Base-by-base conservation (phyloP, 2,329 filamentous ascomycete species). In the Penicillium fuscoglaucum region DNA sequence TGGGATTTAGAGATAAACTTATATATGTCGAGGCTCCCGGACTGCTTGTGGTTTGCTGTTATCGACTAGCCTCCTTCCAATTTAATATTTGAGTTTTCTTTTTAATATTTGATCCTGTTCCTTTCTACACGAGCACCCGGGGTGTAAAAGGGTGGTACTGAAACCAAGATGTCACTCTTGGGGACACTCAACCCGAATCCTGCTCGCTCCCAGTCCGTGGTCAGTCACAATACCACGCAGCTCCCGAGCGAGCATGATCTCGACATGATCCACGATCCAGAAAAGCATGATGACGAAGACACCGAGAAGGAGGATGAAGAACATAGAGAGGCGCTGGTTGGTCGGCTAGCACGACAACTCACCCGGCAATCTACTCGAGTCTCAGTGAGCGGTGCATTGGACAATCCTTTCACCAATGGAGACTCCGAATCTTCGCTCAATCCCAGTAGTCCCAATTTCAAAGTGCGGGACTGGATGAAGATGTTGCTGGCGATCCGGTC, bases 331-430 rank as follows among this genome's bases (percentile, higher is more conserved):
- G 44, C 17, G 2, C 26, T 46, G 44, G 44, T 46, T 15, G 26
- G 44, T 15, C 44, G 3, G 6, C 44, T 46, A 46, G 44, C 44
- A 15, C 44, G 64, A 31, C 62, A 52, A n/a, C 56, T 67, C 13
- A 66, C 65, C 8, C 65, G 63, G 6, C 65, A 67, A 24, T 67
- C 65, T 4, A 67, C 65, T 35, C 57, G 59, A 17, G 58, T 65
- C 46, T 65, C 65, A 17, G 49, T 55, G 6, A 61, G 55, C 31
- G 56, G 57, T 43, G 35, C 52, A n/a, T 46, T 46, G n/a, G 51
- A 65, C 7, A 67, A 66, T 17, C 65, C 65, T 1, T 66, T 67
- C 48, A 54, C 52, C 0, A 57, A 60, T 17, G 49, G 60, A 4
- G 60, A 68, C 19, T 58, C 60, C 4, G 63, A 68, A 26, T 63